These are phyloP conservation scores for Echinosophora koreensis DNA, from an alignment of 306 rosid species.

Conservation along the genomic window DNA sequence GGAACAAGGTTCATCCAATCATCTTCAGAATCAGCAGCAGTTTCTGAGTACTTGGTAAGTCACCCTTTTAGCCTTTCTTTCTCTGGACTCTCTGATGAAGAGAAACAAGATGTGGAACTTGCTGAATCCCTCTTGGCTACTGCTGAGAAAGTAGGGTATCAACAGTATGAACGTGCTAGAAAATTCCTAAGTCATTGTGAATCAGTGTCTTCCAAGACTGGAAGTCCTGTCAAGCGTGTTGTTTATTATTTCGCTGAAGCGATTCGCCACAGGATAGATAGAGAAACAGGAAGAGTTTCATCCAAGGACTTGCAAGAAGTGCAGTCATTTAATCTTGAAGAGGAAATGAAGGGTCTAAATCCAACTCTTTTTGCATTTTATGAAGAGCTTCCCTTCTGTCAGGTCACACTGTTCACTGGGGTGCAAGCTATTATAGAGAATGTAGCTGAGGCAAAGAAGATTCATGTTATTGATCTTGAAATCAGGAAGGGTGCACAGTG, in stretches of 20 bases:
- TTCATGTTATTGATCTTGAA: constrained; percentile 56
- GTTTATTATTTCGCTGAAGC: constrained; percentile 66
- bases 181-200: constrained; percentile 56
- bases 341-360: constrained; percentile 40
- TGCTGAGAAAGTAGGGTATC: constrained; percentile 70
- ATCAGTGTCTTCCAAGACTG: constrained; percentile 48
- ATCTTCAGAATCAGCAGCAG: constrained; percentile 39
- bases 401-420: constrained; percentile 39
- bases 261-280: constrained; percentile 60
- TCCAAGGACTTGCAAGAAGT: constrained; percentile 7
- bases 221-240: constrained; percentile 60
- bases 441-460: constrained; percentile 46
- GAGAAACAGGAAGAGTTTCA: constrained; percentile 61
- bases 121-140: constrained; percentile 67
- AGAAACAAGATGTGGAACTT: constrained; percentile 58
- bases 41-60: constrained; percentile 34
- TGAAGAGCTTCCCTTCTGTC: constrained; percentile 47
- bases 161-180: constrained; percentile 59
- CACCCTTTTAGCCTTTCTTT: constrained; percentile 62
- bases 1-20: constrained; percentile 73
- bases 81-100: constrained; percentile 59
- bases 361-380: constrained; percentile 44
- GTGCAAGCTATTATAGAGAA: constrained; percentile 55
- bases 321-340: constrained; percentile 46
- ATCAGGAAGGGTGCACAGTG: constrained; percentile 48